These are phyloP conservation scores for Kazachstania sp. DNA, from an alignment of 1,139 yeast genomes.

Conservation along the genomic window DNA sequence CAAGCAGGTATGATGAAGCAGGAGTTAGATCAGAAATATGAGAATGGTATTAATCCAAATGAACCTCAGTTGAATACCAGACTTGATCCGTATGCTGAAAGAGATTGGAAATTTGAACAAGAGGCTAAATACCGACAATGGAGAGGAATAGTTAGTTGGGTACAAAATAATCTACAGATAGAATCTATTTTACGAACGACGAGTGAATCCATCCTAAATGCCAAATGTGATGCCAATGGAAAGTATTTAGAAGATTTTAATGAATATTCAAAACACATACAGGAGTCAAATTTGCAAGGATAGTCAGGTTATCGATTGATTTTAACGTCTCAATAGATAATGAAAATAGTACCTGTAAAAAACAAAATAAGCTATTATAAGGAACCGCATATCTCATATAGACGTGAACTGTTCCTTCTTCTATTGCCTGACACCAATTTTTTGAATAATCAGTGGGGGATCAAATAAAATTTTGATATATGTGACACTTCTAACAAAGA, in stretches of 20 bases:
- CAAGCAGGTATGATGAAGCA: conserved; percentile 25
- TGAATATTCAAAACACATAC: conserved; percentile 10
- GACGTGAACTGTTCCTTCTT: no score
- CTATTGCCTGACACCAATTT: no score
- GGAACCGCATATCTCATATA: no score
- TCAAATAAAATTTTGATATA: no score
- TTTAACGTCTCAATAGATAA: no score
- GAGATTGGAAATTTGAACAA: conserved; percentile 30
- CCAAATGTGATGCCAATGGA: conserved; percentile 32
- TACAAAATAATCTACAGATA: conserved; percentile 34
- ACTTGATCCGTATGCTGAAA: conserved; percentile 41
- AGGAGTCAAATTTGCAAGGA: background rate
- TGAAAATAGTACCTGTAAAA: no score
- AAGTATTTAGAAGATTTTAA: conserved; percentile 22
- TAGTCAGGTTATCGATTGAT: no score
- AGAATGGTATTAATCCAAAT: background rate
- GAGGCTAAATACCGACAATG: conserved; percentile 27
- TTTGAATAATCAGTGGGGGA: no score
- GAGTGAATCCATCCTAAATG: conserved; percentile 31
- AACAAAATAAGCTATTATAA: no score
- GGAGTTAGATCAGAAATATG: conserved; percentile 23
- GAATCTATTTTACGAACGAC: conserved; percentile 36
- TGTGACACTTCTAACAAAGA: no score
- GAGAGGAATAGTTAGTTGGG: conserved; percentile 30
- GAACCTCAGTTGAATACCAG: conserved; percentile 25